Evolutionary conservation across 2,329 filamentous ascomycete species (phyloP).

Genomic region (Aspergillus luchuensis): DNA sequence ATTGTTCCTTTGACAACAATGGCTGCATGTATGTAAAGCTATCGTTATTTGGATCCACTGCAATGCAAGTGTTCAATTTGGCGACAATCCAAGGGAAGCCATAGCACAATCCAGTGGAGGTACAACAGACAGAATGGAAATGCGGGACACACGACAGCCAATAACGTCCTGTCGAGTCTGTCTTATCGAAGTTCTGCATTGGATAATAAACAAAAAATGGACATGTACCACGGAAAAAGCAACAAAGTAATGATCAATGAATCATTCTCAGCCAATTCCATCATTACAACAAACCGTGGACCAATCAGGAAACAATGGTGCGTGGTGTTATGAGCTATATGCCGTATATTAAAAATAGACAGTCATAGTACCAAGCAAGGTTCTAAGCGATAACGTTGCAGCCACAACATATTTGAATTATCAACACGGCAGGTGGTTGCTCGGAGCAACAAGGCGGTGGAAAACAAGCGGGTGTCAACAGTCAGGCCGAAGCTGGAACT

Average conservation of each 20-base stretch:
- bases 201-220: neutral
- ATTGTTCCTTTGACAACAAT: no score
- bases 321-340: neutral
- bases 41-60: no score
- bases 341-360: neutral
- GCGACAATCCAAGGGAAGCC: no score
- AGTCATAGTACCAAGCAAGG: neutral
- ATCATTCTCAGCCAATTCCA: neutral
- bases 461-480: constrained; percentile 33
- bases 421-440: constrained; percentile 32
- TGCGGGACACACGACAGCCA: neutral
- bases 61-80: no score
- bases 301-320: constrained; percentile 1
- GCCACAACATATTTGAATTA: constrained; percentile 5
- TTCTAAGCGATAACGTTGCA: neutral
- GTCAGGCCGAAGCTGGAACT: constrained; percentile 19
- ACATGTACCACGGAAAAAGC: neutral
- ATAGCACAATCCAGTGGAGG: no score
- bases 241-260: neutral
- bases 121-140: no score
- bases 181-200: neutral
- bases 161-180: neutral
- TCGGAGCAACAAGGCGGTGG: constrained; percentile 34
- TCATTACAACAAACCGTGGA: neutral
- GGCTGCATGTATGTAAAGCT: no score